phyloP scores from a whole-genome alignment of 2,329 filamentous ascomycete genomes.

The Alternaria gansuensis region DNA sequence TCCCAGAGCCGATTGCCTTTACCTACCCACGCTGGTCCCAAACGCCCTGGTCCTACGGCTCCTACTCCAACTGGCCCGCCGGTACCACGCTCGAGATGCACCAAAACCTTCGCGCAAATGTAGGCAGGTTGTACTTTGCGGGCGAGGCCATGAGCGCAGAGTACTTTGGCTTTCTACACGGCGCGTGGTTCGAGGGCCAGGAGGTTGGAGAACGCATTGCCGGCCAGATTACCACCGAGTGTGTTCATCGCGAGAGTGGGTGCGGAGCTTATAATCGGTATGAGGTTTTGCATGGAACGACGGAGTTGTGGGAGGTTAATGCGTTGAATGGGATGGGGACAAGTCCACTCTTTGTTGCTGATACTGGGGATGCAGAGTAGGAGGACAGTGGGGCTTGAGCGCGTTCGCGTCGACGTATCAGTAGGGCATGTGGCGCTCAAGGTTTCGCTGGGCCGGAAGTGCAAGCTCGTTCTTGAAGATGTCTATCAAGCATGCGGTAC shows the following conservation, averaged over 20 bases:
- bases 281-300: slow-evolving; percentile 46
- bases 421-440: background rate
- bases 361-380: background rate
- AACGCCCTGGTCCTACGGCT: slow-evolving; percentile 64
- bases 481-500: too few species aligned
- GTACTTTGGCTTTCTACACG: slow-evolving; percentile 72
- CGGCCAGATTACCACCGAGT: slow-evolving; percentile 37
- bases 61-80: slow-evolving; percentile 73
- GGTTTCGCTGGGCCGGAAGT: background rate
- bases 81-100: slow-evolving; percentile 71
- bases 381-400: background rate
- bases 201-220: slow-evolving; percentile 48
- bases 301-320: slow-evolving; percentile 39
- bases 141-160: slow-evolving; percentile 70
- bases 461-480: background rate
- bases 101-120: slow-evolving; percentile 72
- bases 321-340: slow-evolving; percentile 44
- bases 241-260: slow-evolving; percentile 34
- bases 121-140: slow-evolving; percentile 69
- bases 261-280: slow-evolving; percentile 44
- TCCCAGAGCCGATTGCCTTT: slow-evolving; percentile 69
- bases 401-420: background rate
- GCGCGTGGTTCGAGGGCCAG: slow-evolving; percentile 50
- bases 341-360: slow-evolving; percentile 38
- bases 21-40: slow-evolving; percentile 68